These are phyloP conservation scores for Batkoa obscura DNA, from an alignment of 371 early-diverging fungal genomes.

Conservation along the genomic window DNA sequence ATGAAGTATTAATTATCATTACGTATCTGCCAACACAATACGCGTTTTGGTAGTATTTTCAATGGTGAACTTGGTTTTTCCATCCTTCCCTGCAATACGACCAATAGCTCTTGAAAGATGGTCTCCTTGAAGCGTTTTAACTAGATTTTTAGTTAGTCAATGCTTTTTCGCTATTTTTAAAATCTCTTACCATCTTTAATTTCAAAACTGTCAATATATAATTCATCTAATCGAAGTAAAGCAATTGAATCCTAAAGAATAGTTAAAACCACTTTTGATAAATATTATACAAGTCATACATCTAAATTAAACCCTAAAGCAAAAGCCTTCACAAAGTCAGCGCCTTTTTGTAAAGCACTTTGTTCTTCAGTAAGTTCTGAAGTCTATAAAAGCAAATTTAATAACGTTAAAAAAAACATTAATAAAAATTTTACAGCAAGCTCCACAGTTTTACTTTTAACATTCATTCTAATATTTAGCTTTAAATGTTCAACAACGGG, in stretches of 20 bases:
- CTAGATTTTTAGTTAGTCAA: constrained; percentile 12
- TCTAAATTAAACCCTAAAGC: constrained; percentile 82
- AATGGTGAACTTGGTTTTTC: constrained; percentile 94
- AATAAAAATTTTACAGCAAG: constrained; percentile 30
- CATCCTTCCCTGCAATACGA: constrained; percentile 97
- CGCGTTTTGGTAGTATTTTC: constrained; percentile 94
- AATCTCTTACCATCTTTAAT: constrained; percentile 67
- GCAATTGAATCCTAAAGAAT: constrained; percentile 65
- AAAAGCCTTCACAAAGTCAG: constrained; percentile 89
- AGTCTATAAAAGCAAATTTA: constrained; percentile 20
- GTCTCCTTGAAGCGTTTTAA: constrained; percentile 89
- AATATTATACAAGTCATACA: constrained; percentile 13
- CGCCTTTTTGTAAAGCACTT: constrained; percentile 81
- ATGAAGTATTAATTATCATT: constrained; percentile 11
- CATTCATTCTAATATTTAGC: constrained; percentile 93
- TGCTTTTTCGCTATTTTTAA: neutral
- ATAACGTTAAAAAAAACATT: neutral
- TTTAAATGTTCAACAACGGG: constrained; percentile 97
- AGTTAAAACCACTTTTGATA: neutral
- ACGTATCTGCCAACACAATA: constrained; percentile 93
- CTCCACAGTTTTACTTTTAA: constrained; percentile 76
- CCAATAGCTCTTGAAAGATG: constrained; percentile 98
- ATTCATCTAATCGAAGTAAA: constrained; percentile 82
- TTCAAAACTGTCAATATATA: constrained; percentile 92
- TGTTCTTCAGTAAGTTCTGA: constrained; percentile 65